Percentiles rank a stretch among this genome's conserved stretches.
Evolutionary conservation across 208 protist species (phyloP).

Genomic region (Leishmania tropica): DNA sequence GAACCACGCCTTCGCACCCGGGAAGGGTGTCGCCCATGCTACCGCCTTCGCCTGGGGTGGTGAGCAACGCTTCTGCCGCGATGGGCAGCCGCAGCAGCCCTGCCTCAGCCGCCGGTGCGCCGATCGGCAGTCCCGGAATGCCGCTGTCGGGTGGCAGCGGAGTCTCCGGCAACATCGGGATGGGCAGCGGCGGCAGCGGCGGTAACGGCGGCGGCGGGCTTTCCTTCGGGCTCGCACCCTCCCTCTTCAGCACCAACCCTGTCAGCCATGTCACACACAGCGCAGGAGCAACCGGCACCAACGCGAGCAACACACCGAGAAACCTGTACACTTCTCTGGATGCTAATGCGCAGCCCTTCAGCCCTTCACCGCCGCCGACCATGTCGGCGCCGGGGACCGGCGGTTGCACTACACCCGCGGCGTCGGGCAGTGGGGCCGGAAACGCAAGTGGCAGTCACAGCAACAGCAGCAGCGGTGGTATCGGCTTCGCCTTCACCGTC

Average conservation of each 20-base stretch:
- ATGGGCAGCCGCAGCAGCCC: constrained; percentile 27
- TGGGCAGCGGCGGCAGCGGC: background rate
- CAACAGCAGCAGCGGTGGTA: constrained; percentile 8
- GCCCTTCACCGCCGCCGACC: constrained; percentile 33
- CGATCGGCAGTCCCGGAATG: constrained; percentile 30
- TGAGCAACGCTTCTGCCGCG: constrained; percentile 20
- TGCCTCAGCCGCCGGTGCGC: constrained; percentile 13
- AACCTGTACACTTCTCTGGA: constrained; percentile 47
- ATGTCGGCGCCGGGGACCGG: background rate
- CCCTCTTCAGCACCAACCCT: constrained; percentile 43
- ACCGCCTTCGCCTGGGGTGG: constrained; percentile 28
- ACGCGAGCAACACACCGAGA: constrained; percentile 2
- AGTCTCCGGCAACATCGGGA: background rate
- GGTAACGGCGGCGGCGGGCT: constrained; percentile 18
- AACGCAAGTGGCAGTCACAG: constrained; percentile 8
- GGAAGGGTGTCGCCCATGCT: constrained; percentile 28
- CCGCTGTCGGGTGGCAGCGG: constrained; percentile 13
- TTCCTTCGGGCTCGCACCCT: constrained; percentile 27
- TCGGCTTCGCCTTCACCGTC: constrained; percentile 34
- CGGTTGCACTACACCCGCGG: constrained; percentile 1
- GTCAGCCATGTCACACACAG: constrained; percentile 24
- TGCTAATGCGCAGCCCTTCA: constrained; percentile 61
- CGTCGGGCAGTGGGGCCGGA: constrained; percentile 8
- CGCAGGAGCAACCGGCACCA: constrained; percentile 4
- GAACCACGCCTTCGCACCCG: constrained; percentile 14